phyloP scores from a whole-genome alignment of 345 rosid species.

The Eucalyptus leucophloia region DNA sequence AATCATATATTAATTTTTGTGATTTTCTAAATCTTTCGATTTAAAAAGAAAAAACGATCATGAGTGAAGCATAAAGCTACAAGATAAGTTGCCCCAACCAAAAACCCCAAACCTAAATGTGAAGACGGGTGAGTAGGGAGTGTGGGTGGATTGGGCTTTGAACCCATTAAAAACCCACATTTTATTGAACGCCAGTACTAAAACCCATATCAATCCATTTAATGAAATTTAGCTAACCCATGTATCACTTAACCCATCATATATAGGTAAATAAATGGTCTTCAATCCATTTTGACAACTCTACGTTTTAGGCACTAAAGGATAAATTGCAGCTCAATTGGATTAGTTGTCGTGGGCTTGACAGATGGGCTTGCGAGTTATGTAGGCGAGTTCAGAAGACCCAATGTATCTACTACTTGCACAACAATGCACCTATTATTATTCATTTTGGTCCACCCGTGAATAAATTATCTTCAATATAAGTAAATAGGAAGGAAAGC shows the following conservation, averaged over 20 bases:
- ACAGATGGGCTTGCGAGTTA: neutral
- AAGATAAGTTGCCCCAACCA: neutral
- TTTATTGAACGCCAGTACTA: neutral
- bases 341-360: neutral
- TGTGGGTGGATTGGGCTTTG: neutral
- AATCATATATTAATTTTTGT: too few relatives aligned
- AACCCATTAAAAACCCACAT: neutral
- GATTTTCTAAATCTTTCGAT: neutral
- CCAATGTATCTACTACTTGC: neutral
- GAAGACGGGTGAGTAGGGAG: neutral
- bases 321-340: neutral
- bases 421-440: neutral
- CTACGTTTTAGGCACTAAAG: neutral
- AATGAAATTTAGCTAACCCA: neutral
- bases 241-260: neutral
- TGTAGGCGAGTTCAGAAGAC: neutral
- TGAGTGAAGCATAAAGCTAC: neutral
- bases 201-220: neutral
- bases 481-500: neutral
- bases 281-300: neutral
- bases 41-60: too few relatives aligned
- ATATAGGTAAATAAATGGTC: neutral
- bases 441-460: neutral
- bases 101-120: neutral
- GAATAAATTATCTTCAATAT: too few relatives aligned